Base-by-base conservation (phyloP, 768 basidiomycete species). In the Infundibulicybe gibba region DNA sequence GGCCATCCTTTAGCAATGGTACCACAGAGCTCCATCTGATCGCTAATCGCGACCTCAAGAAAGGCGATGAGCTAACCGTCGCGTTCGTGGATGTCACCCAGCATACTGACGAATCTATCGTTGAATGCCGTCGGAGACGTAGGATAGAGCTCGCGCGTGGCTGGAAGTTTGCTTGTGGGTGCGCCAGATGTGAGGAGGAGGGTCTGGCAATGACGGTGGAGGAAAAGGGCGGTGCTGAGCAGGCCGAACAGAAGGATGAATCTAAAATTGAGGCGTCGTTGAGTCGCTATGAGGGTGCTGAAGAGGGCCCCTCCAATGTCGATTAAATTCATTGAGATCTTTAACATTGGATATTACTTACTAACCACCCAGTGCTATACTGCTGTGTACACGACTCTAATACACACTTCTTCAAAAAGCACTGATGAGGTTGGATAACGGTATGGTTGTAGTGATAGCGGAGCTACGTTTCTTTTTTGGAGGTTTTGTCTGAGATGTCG, bases 151-250 rank as follows among this genome's bases (percentile, higher is more conserved):
- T 93, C 32, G 87, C 79, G 17, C 75, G 85, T 37, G 90, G 90
- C 31, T 93, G 90, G 90, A 72, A 76, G 48, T 90, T 92, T 60
- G 80, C 86, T 10, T 93, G 90, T 58, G 63, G 68, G 42, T 93
- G 90, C 60, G 63, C 71, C 45, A 76, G 80, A 38, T 92, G 90
- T 59, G 58, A 63, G 32, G 69, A 66, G 45, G 90, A 92, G 61
- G 74, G 61, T 5, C 60, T 67, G 43, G 59, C 62, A 32, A 58
- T 70, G 57, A 59, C 60, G 10, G 55, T 53, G 2, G 63, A 65
- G 37, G 63, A 68, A 45, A 62, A 62, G 31, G 61, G 61, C 25
- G 64, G 61, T 6, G 52, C 56, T 15, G 51, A n/a, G n/a, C n/a
- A n/a, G n/a, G n/a, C n/a, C n/a, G n/a, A 63, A 10, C 62, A 64